A percentile compares a stretch with the other conserved stretches of the same genome.
phyloP scores from a whole-genome alignment of 371 early-diverging fungal species.

The Zychaea mexicana region DNA sequence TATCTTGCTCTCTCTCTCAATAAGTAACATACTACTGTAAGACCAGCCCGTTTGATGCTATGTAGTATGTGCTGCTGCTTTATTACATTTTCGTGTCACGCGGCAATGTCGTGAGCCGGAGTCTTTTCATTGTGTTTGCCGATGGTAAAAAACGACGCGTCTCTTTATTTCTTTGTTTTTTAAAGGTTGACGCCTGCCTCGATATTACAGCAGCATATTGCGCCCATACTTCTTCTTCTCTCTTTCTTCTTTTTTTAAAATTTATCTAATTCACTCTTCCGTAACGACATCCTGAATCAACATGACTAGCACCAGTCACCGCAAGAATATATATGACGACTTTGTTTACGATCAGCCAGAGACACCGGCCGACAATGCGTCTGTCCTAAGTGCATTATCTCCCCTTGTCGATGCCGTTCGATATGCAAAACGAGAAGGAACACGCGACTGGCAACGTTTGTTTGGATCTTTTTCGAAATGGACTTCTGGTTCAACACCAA shows the following conservation, averaged over 20 bases:
- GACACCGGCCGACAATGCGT: not conserved
- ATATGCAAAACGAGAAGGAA: constrained; percentile 10
- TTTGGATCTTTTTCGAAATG: constrained; percentile 9
- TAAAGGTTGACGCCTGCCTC: not conserved
- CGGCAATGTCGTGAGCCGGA: too few relatives aligned
- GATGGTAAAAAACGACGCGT: too few relatives aligned
- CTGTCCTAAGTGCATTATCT: constrained; percentile 8
- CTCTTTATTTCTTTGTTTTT: not conserved
- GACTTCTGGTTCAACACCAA: constrained; percentile 2
- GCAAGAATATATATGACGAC: not conserved
- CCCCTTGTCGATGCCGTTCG: constrained; percentile 17
- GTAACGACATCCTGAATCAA: not conserved
- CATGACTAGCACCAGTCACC: not conserved
- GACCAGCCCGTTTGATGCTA: too few relatives aligned
- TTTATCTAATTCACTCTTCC: too few relatives aligned
- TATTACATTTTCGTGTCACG: too few relatives aligned
- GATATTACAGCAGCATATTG: not conserved
- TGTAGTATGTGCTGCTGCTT: too few relatives aligned
- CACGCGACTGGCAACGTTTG: constrained; percentile 13
- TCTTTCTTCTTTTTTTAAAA: too few relatives aligned
- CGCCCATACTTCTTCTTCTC: not conserved
- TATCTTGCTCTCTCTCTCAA: too few relatives aligned
- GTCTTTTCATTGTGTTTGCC: too few relatives aligned
- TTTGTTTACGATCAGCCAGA: not conserved
- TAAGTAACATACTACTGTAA: too few relatives aligned